These are phyloP conservation scores for Apiospora pterosperma DNA, from an alignment of 2,329 filamentous ascomycete genomes.

Conservation along the genomic window DNA sequence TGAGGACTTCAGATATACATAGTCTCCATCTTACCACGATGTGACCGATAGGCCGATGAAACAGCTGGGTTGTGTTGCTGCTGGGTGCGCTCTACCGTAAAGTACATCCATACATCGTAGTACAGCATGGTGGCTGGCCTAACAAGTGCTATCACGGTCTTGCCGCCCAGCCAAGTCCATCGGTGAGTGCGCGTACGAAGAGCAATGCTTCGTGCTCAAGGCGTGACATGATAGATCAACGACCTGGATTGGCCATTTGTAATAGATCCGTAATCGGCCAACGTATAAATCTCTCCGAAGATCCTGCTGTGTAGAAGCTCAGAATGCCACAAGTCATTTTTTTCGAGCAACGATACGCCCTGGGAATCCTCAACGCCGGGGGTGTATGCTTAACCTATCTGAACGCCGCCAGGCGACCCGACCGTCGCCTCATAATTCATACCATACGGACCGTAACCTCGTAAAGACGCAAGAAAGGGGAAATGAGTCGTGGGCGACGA, in stretches of 20 bases:
- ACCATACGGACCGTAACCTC: conserved; percentile 5
- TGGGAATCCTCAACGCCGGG: conserved; percentile 4
- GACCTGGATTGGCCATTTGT: neutral
- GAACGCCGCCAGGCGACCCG: conserved; percentile 3
- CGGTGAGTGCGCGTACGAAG: neutral
- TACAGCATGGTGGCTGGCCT: neutral
- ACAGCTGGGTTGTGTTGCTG: neutral
- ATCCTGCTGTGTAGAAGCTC: neutral
- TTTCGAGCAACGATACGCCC: neutral
- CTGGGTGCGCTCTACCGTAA: neutral
- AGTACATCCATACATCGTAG: neutral
- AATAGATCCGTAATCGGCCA: neutral
- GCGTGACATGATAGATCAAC: neutral
- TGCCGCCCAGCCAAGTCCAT: neutral
- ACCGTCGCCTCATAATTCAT: conserved; percentile 5
- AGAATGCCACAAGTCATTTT: neutral
- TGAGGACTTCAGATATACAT: neutral
- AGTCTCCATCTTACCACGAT: neutral
- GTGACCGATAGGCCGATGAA: neutral
- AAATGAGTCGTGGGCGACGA: neutral
- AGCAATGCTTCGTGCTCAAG: neutral
- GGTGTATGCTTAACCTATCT: conserved; percentile 1
- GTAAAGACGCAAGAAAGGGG: conserved; percentile 2
- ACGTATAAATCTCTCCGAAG: neutral
- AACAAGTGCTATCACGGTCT: neutral